Evolutionary conservation across 1,139 yeast species (phyloP).

Genomic region (Pichia sp.): DNA sequence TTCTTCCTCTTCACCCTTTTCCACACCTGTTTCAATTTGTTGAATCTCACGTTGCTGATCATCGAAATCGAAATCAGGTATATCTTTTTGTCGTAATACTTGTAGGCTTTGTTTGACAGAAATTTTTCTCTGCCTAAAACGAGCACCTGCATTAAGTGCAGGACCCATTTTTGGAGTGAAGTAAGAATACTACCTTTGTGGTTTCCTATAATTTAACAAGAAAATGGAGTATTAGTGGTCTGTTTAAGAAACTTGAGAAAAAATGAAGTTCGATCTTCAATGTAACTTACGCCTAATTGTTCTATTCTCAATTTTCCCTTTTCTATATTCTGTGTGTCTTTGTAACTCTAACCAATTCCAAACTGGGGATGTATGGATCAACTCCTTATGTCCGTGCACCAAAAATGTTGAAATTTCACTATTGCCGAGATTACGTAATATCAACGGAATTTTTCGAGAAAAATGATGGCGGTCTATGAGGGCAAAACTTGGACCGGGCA

Average conservation of each 20-base stretch:
- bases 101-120: slow-evolving; percentile 86
- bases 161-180: slow-evolving; percentile 20
- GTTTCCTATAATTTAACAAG: neutral
- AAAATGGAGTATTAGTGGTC: neutral
- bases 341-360: no score
- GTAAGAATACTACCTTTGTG: neutral
- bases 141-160: slow-evolving; percentile 43
- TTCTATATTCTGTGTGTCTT: no score
- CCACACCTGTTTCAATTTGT: slow-evolving; percentile 95
- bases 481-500: neutral
- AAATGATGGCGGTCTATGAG: neutral
- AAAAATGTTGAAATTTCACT: neutral
- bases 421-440: neutral
- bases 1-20: slow-evolving; percentile 95
- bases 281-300: no score
- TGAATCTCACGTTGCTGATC: slow-evolving; percentile 79
- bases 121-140: slow-evolving; percentile 86
- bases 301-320: no score
- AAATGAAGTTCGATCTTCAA: neutral
- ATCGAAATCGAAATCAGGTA: slow-evolving; percentile 70
- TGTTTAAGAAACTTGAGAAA: neutral
- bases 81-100: slow-evolving; percentile 67
- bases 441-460: neutral
- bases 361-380: no score
- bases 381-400: neutral